A percentile compares a stretch with the other conserved stretches of the same genome.
phyloP scores from a whole-genome alignment of 2,329 filamentous ascomycete genomes.

The Curvularia hawaiiensis region DNA sequence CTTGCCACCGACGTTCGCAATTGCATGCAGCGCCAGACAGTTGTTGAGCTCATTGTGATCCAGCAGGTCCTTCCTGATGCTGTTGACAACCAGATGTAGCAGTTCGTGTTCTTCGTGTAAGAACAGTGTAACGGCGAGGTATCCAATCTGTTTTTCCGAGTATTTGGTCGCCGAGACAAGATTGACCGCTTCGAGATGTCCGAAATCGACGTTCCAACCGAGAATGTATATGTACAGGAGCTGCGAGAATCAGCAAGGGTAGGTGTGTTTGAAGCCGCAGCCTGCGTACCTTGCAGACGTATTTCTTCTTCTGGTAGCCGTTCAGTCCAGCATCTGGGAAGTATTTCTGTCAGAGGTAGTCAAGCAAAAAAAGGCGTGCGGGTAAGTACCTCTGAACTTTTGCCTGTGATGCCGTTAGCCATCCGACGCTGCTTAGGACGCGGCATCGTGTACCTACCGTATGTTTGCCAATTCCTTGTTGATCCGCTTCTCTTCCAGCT shows the following conservation, averaged over 20 bases:
- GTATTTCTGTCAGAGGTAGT: constrained; percentile 20
- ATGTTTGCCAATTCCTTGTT: constrained; percentile 99
- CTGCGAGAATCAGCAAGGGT: constrained; percentile 45
- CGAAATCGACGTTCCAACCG: constrained; percentile 98
- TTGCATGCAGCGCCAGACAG: constrained; percentile 93
- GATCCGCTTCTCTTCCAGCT: constrained; percentile 98
- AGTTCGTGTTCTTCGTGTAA: constrained; percentile 97
- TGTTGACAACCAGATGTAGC: constrained; percentile 95
- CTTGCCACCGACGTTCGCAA: constrained; percentile 93
- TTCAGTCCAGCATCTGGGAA: constrained; percentile 78
- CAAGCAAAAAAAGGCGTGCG: constrained; percentile 1
- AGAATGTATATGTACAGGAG: constrained; percentile 98
- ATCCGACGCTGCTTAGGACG: constrained; percentile 9
- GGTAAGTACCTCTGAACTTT: constrained; percentile 81
- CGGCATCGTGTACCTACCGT: constrained; percentile 58
- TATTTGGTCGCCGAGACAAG: constrained; percentile 96
- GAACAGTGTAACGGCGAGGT: constrained; percentile 95
- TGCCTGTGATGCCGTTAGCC: constrained; percentile 60
- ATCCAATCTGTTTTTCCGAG: constrained; percentile 99
- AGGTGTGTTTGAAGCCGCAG: neutral
- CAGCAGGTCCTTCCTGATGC: constrained; percentile 92
- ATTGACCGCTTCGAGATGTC: constrained; percentile 97
- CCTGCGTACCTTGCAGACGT: constrained; percentile 83
- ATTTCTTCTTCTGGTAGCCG: constrained; percentile 99
- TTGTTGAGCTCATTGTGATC: constrained; percentile 98